A percentile compares a stretch with the other conserved stretches of the same genome.
Evolutionary conservation across 73 alveolate genomes (phyloP).

Genomic region (Paramecium pentaurelia): DNA sequence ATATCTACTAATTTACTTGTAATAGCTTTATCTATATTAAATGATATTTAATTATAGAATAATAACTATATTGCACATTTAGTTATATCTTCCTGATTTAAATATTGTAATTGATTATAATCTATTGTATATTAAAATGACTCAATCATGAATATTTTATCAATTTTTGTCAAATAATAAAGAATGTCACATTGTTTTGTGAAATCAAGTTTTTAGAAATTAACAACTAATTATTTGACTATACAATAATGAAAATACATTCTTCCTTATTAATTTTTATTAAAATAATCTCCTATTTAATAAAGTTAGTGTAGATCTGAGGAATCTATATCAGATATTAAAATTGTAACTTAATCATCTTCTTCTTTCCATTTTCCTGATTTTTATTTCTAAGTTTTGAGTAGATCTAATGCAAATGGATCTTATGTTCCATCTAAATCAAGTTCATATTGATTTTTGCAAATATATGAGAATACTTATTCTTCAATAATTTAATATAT

Average conservation of each 20-base stretch:
- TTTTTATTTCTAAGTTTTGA: neutral
- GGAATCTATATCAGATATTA: neutral
- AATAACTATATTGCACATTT: neutral
- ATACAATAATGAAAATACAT: neutral
- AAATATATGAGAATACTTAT: neutral
- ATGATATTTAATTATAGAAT: neutral
- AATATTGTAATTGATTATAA: neutral
- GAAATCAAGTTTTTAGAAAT: neutral
- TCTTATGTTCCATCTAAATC: neutral
- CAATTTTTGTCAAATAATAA: neutral
- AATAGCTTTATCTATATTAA: neutral
- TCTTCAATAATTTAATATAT: neutral
- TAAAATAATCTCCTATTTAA: neutral
- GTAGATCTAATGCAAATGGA: neutral
- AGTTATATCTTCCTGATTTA: neutral
- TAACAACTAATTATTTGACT: neutral
- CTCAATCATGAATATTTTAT: neutral
- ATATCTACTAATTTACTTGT: neutral
- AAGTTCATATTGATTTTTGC: neutral
- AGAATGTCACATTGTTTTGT: neutral
- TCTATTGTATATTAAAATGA: neutral
- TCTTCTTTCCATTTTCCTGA: conserved; percentile 36
- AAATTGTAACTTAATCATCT: neutral
- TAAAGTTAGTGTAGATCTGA: neutral
- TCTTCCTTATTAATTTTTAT: neutral